A percentile compares a stretch with the other conserved stretches of the same genome.
These are phyloP conservation scores for Pisolithus thermaeus DNA, from an alignment of 1,284 basidiomycete genomes.

Conservation along the genomic window DNA sequence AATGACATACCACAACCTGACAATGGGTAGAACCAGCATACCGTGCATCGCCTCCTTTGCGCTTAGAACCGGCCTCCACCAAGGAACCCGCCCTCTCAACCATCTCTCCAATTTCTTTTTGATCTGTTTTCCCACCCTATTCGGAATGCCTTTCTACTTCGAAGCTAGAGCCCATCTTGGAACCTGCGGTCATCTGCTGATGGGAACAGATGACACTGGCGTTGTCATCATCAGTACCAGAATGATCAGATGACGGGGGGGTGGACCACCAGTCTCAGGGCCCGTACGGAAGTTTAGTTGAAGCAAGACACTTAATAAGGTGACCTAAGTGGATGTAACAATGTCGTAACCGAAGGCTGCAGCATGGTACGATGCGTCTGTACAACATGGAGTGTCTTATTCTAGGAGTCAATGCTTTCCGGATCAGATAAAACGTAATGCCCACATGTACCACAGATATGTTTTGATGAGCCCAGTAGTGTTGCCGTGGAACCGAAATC, in stretches of 20 bases:
- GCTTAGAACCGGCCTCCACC: background rate
- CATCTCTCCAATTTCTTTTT: constrained; percentile 17
- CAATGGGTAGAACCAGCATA: background rate
- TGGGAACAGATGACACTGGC: constrained; percentile 17
- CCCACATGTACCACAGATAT: too few relatives aligned
- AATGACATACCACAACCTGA: background rate
- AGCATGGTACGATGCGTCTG: too few relatives aligned
- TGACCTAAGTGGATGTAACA: too few relatives aligned
- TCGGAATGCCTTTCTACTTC: constrained; percentile 15
- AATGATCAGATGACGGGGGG: background rate
- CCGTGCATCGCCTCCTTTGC: background rate
- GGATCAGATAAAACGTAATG: too few relatives aligned
- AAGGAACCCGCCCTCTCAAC: constrained; percentile 29
- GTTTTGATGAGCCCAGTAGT: too few relatives aligned
- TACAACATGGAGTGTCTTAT: too few relatives aligned
- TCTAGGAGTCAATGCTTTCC: too few relatives aligned
- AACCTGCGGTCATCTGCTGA: constrained; percentile 18
- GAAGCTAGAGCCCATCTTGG: constrained; percentile 23
- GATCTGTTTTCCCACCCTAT: constrained; percentile 3
- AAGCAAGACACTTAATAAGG: too few relatives aligned
- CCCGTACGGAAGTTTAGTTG: too few relatives aligned
- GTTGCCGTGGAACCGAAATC: too few relatives aligned
- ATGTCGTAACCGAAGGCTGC: too few relatives aligned
- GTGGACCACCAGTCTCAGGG: too few relatives aligned
- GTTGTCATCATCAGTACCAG: constrained; percentile 4